Base-by-base conservation (phyloP, 1,284 basidiomycete genomes). In the Apiotrichum mycotoxinovorans region DNA sequence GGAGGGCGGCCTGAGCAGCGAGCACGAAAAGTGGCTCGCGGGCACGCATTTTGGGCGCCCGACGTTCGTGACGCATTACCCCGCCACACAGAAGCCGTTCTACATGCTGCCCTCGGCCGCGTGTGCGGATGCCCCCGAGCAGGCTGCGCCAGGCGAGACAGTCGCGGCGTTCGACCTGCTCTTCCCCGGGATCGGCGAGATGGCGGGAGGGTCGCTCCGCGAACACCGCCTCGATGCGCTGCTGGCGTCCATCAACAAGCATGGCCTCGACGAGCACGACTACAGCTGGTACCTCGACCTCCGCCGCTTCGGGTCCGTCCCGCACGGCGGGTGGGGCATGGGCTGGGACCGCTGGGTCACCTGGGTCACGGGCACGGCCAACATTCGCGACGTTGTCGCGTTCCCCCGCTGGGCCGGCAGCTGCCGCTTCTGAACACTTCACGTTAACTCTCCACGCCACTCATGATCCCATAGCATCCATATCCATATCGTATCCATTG, bases 101-200 rank as follows among this genome's bases (percentile, higher is more conserved):
- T 99, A 99, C 79, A 98, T 98, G 96, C 86, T 74, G n/a, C 71
- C 73, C 4, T 63, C 65, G 4, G 56, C 50, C 3, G 60, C 54
- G 23, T 30, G 27, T 12, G 50, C 45, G 33, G 33, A 35, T 23
- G 33, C 30, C 22, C 17, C 42, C 14, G 25, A 14, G n/a, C 4
- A 20, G 35, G 27, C 55, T 51, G 60, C 45, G 12, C 51, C 52
- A 4, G 38, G 26, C 2, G 46, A 43, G 54, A 94, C 91, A 1
- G 91, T 91, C 4, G 90, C 88, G 12, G 97, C 94, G 77, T 97
- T 98, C 70, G 95, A 98, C 74, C 82, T 98, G 23, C 83, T 98
- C 50, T 84, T 98, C 14, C 96, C 95, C 0, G 77, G 82, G 14
- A 78, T 94, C 0, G 95, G 95, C 9, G 95, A 99, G 77, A 82